These are phyloP conservation scores for Lachancea thermotolerans DNA, from an alignment of 805 yeast genomes.

Conservation along the genomic window DNA sequence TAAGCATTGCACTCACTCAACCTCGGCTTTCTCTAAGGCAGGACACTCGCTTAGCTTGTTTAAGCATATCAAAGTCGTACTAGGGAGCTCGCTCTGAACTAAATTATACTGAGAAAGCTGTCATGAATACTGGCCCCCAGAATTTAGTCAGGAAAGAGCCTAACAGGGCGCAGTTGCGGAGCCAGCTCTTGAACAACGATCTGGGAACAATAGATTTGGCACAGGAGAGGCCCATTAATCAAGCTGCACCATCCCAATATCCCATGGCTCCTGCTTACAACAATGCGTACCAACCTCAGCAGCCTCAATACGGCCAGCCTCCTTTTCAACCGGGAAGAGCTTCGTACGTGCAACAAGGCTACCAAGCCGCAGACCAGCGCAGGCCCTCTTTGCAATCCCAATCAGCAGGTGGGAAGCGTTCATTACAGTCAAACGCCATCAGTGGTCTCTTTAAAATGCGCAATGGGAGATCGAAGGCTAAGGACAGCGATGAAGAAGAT, in stretches of 20 bases:
- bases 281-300: background rate
- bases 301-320: background rate
- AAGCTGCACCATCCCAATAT: too few species aligned
- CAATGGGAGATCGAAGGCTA: background rate
- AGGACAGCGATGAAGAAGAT: constrained; percentile 35
- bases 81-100: too few species aligned
- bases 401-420: constrained; percentile 1
- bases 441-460: constrained; percentile 3
- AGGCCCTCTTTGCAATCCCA: constrained; percentile 2
- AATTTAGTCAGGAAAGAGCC: constrained; percentile 14
- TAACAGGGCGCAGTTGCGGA: constrained; percentile 24
- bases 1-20: too few species aligned
- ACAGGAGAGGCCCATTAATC: constrained; percentile 34
- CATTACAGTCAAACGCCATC: constrained; percentile 4
- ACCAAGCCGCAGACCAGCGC: constrained; percentile 1
- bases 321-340: background rate
- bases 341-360: background rate
- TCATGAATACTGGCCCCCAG: constrained; percentile 33
- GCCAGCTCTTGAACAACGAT: constrained; percentile 34
- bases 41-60: too few species aligned
- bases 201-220: constrained; percentile 41
- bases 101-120: background rate
- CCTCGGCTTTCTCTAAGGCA: too few species aligned
- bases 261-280: constrained; percentile 3
- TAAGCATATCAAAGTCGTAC: too few species aligned